These are phyloP conservation scores for Capsicum chinense DNA, from an alignment of 257 asterid genomes.

Conservation along the genomic window DNA sequence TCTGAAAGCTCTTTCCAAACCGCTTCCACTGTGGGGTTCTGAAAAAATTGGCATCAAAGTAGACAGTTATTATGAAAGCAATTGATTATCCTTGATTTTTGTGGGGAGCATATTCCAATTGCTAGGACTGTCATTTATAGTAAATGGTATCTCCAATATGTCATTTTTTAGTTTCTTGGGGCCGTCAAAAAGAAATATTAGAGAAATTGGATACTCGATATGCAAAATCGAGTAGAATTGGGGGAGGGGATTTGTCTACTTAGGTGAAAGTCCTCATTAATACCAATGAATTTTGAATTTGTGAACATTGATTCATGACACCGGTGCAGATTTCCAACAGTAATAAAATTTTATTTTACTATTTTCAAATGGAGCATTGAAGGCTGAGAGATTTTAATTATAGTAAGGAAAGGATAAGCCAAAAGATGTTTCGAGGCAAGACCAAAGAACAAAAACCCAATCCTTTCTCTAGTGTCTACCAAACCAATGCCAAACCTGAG, in stretches of 20 bases:
- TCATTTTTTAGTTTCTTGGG: not conserved
- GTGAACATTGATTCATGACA: conserved; percentile 16
- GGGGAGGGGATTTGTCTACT: not conserved
- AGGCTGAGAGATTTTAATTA: not conserved
- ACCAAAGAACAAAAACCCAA: conserved; percentile 2
- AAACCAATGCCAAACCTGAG: not conserved
- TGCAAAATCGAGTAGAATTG: not conserved
- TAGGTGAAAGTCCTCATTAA: conserved; percentile 20
- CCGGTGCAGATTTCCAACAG: not conserved
- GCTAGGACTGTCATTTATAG: not conserved
- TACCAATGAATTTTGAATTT: conserved; percentile 25
- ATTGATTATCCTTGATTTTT: not conserved
- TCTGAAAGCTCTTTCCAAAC: not conserved
- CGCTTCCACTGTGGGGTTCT: conserved; percentile 1
- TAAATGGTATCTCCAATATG: conserved; percentile 7
- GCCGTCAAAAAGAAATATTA: not conserved
- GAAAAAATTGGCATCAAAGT: conserved; percentile 26
- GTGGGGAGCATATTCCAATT: conserved; percentile 16
- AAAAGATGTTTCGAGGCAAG: conserved; percentile 14
- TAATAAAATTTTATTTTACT: not conserved
- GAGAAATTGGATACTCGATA: not conserved
- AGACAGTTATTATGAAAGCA: conserved; percentile 23
- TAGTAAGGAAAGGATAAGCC: conserved; percentile 13
- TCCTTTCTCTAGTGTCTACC: not conserved
- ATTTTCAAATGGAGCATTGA: not conserved